phyloP scores from a whole-genome alignment of 768 basidiomycete species.

The Thelephora ganbajun region DNA sequence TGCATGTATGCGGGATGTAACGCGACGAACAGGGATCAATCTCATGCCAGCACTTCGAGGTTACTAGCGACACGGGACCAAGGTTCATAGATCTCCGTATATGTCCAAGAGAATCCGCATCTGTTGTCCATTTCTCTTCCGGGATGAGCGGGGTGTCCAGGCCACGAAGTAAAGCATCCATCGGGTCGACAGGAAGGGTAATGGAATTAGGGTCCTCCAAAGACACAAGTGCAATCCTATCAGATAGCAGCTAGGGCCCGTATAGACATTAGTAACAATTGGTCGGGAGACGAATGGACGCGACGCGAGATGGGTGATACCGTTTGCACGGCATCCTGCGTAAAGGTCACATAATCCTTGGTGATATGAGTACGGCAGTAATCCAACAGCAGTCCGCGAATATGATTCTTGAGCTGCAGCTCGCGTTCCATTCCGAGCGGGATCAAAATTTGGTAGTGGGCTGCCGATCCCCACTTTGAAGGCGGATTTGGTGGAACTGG shows the following conservation, averaged over 20 bases:
- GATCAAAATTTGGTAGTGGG: too few relatives aligned
- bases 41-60: slow-evolving; percentile 24
- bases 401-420: slow-evolving; percentile 24
- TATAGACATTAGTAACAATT: not conserved
- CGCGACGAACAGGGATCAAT: slow-evolving; percentile 7
- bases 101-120: slow-evolving; percentile 8
- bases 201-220: slow-evolving; percentile 37
- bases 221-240: slow-evolving; percentile 29
- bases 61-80: slow-evolving; percentile 8
- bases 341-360: slow-evolving; percentile 39
- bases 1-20: slow-evolving; percentile 14
- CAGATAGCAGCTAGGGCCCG: slow-evolving; percentile 24
- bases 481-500: too few relatives aligned
- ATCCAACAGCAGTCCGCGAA: slow-evolving; percentile 37
- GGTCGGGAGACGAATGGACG: not conserved
- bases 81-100: slow-evolving; percentile 10
- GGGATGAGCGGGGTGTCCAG: slow-evolving; percentile 23
- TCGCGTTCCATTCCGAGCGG: slow-evolving; percentile 11
- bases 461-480: too few relatives aligned
- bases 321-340: slow-evolving; percentile 32
- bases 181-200: slow-evolving; percentile 39
- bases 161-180: slow-evolving; percentile 24
- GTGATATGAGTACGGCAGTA: slow-evolving; percentile 42
- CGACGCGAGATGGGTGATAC: slow-evolving; percentile 16
- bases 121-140: slow-evolving; percentile 31